Conservation (phyloP, 805 yeast genomes). For the Lachancea cidri region DNA sequence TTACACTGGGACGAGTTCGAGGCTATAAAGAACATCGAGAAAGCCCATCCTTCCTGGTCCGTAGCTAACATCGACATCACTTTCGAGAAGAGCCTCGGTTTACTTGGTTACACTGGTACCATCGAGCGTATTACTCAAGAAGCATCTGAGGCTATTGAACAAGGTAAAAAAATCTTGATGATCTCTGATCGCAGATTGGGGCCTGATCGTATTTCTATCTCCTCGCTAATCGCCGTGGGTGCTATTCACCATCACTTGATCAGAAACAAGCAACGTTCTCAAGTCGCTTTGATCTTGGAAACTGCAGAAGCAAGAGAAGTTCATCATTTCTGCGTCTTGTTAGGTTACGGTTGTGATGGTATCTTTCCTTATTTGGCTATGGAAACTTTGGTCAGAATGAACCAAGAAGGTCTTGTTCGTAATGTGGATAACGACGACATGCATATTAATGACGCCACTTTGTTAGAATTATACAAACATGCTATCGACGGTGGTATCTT, state of each 20-base stretch:
- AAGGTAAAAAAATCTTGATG: constrained; percentile 66
- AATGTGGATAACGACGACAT: constrained; percentile 36
- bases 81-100: constrained; percentile 75
- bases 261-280: constrained; percentile 91
- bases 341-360: constrained; percentile 98
- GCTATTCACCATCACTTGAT: constrained; percentile 96
- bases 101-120: constrained; percentile 77
- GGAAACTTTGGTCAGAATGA: constrained; percentile 83
- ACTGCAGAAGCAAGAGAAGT: constrained; percentile 97
- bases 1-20: constrained; percentile 65
- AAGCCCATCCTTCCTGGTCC: constrained; percentile 83
- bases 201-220: constrained; percentile 66
- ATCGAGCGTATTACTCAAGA: constrained; percentile 82
- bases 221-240: constrained; percentile 90
- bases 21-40: constrained; percentile 67
- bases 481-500: constrained; percentile 88
- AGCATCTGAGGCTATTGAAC: constrained; percentile 79
- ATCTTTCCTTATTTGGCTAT: constrained; percentile 90
- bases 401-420: constrained; percentile 67
- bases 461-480: constrained; percentile 73
- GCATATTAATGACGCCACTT: constrained; percentile 47
- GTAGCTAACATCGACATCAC: constrained; percentile 82
- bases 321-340: constrained; percentile 88
- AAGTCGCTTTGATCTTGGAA: constrained; percentile 86
- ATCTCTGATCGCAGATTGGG: constrained; percentile 66